Base-by-base conservation (phyloP, 345 rosid genomes). In the Aquilaria yunnanensis region DNA sequence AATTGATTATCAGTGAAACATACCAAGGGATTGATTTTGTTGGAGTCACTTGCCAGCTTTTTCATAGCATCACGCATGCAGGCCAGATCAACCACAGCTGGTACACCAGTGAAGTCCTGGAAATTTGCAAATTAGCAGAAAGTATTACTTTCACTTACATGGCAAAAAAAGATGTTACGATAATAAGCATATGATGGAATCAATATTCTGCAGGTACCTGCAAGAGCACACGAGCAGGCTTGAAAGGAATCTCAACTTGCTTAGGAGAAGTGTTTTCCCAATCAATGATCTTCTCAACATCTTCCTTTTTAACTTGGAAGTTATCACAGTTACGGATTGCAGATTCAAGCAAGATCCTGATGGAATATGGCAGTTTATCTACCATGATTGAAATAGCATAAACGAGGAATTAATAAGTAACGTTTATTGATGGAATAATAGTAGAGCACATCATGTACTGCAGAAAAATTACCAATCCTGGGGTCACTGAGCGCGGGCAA, bases 81-180 rank as follows among this genome's bases (percentile, higher is more conserved):
- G 68, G 99, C 99, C 61, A 95, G 99, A 71, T 95, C 99, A 56
- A 95, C 97, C 45, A 91, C 99, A 32, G 92, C 99, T 41, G 99
- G 99, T 33, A 95, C 99, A n/a, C 99, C 99, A 64, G 99, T 95
- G 79, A 95, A 91, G 77, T 91, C 99, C 99, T 95, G 83, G 23
- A 23, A 23, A 23, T 23, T 23, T 95, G 54, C 48, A 67, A 64
- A 56, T 59, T 10, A 70, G 10, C 46, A 68, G 12, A 34, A 50
- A 16, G 31, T 32, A 68, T 61, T 63, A 69, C 2, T 14, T 57
- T 53, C 50, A n/a, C 23, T 50, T 16, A 58, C 56, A 5, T 9
- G 43, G 43, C 7, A 9, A 46, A 9, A 46, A 63, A 4, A 32
- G 23, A 23, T 23, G 23, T 23, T 23, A 23, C 23, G 23, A 48